These are phyloP conservation scores for Xanthoconium stramineum DNA, from an alignment of 768 basidiomycete genomes.

Conservation along the genomic window DNA sequence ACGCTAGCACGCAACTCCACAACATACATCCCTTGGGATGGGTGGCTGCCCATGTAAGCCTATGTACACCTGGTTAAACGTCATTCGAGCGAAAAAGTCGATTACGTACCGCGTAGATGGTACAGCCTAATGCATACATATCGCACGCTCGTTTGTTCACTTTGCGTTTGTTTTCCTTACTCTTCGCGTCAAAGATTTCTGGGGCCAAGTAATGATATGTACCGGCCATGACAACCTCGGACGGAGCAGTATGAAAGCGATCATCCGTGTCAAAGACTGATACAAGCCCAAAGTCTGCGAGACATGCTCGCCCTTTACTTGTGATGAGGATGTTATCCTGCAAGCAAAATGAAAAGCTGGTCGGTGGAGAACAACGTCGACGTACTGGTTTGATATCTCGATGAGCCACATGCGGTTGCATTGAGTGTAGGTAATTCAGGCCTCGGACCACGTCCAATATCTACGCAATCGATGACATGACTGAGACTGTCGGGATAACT, in stretches of 20 bases:
- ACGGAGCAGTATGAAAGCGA: slow-evolving; percentile 7
- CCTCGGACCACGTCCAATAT: slow-evolving; percentile 44
- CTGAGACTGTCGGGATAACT: not conserved
- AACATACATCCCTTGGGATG: not conserved
- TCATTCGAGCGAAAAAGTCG: not conserved
- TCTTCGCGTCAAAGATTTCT: slow-evolving; percentile 14
- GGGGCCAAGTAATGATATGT: slow-evolving; percentile 26
- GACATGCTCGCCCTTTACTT: slow-evolving; percentile 38
- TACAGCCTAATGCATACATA: slow-evolving; percentile 42
- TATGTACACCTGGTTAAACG: not conserved
- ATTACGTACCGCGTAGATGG: slow-evolving; percentile 36
- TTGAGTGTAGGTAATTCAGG: slow-evolving; percentile 41
- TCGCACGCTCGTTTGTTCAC: slow-evolving; percentile 33
- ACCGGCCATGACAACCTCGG: slow-evolving; percentile 10
- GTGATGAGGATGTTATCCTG: slow-evolving; percentile 50
- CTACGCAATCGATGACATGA: slow-evolving; percentile 21
- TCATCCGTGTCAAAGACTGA: slow-evolving; percentile 18
- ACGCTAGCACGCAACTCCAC: not conserved
- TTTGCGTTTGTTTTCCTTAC: not conserved
- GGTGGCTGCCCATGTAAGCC: slow-evolving; percentile 17
- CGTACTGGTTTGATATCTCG: slow-evolving; percentile 31
- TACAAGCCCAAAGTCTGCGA: slow-evolving; percentile 48
- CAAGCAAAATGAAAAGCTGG: not conserved
- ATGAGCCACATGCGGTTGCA: slow-evolving; percentile 34
- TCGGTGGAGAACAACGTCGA: not conserved